Percentiles rank a stretch among this genome's conserved stretches.
Evolutionary conservation across 768 basidiomycete genomes (phyloP).

Genomic region (Dacryopinax primogenitus): DNA sequence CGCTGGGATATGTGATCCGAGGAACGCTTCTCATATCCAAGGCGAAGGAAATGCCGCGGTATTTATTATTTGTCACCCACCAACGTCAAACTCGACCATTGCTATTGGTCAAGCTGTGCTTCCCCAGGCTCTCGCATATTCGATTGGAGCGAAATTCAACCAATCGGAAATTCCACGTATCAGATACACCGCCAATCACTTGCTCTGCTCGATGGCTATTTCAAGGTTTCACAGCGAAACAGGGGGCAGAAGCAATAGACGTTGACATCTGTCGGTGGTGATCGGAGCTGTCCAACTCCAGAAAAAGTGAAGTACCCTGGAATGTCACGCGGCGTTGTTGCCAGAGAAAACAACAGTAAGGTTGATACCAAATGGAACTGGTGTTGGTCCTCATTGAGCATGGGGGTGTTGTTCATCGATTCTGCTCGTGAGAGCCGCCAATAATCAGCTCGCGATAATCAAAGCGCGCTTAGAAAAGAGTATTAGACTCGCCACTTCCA

Average conservation of each 20-base stretch:
- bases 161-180: conserved; percentile 3
- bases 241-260: neutral
- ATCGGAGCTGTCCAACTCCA: neutral
- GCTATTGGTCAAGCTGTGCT: neutral
- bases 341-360: neutral
- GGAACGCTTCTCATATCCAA: neutral
- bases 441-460: neutral
- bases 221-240: neutral
- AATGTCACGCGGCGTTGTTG: neutral
- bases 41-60: neutral
- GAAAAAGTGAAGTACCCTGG: neutral
- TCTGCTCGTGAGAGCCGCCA: neutral
- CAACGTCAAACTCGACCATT: neutral
- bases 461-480: neutral
- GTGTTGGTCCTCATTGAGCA: neutral
- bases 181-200: neutral
- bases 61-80: neutral
- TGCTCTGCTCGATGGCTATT: too few species aligned
- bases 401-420: neutral
- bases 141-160: neutral
- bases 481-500: neutral
- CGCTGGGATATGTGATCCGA: neutral
- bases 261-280: neutral
- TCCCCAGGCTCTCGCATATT: neutral
- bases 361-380: neutral